A percentile compares a stretch with the other conserved stretches of the same genome.
These are phyloP conservation scores for Pseudogymnoascus sp. DNA, from an alignment of 2,329 filamentous ascomycete genomes.

Conservation along the genomic window DNA sequence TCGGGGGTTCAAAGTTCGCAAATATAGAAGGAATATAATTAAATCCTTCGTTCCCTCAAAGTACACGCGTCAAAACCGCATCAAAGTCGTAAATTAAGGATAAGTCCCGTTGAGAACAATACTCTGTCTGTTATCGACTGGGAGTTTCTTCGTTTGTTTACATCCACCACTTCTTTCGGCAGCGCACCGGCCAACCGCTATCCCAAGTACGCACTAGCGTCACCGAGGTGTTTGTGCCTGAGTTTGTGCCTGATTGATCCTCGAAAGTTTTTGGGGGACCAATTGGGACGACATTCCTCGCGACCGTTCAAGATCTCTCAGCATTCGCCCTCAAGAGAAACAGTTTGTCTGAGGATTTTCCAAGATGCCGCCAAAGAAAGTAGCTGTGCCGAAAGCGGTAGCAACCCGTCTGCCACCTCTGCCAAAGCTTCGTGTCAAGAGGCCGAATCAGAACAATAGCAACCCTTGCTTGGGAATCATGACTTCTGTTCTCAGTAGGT, in stretches of 20 bases:
- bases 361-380: constrained; percentile 30
- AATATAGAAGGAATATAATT: constrained; percentile 4
- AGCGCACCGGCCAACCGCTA: constrained; percentile 9
- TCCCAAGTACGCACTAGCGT: constrained; percentile 16
- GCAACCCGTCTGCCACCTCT: constrained; percentile 46
- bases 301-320: neutral
- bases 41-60: constrained; percentile 8
- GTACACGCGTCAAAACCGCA: neutral
- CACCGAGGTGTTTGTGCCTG: neutral
- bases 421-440: constrained; percentile 56
- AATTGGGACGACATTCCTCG: neutral
- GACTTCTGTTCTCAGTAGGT: constrained; percentile 59
- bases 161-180: constrained; percentile 5
- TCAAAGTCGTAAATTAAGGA: neutral
- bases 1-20: neutral
- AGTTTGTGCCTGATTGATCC: neutral
- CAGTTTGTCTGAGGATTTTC: neutral
- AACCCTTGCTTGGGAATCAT: constrained; percentile 63
- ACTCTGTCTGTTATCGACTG: neutral
- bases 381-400: constrained; percentile 23
- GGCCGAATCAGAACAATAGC: constrained; percentile 53
- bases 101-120: neutral
- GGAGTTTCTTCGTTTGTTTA: constrained; percentile 9
- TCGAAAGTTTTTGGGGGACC: constrained; percentile 19
- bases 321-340: neutral